Evolutionary conservation across 2,329 filamentous ascomycete species (phyloP).

Genomic region (Microdochium nivale): DNA sequence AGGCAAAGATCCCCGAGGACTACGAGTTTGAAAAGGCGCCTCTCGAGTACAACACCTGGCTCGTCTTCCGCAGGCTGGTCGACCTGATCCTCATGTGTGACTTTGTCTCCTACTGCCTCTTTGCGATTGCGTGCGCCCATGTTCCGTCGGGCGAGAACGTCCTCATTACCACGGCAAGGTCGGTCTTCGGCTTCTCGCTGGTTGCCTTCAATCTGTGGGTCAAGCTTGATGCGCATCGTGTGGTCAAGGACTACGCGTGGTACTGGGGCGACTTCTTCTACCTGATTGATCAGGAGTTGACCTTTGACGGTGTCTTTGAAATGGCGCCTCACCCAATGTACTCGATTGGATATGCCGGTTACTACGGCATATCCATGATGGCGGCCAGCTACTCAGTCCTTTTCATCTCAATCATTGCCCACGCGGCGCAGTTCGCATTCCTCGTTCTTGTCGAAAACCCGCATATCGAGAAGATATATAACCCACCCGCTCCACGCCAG

Average conservation of each 20-base stretch:
- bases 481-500: conserved; percentile 71
- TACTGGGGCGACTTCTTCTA: conserved; percentile 99
- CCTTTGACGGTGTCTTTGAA: conserved; percentile 97
- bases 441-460: conserved; percentile 88
- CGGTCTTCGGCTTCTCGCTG: conserved; percentile 67
- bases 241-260: conserved; percentile 99
- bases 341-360: conserved; percentile 93
- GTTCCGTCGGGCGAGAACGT: conserved; percentile 65
- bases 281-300: conserved; percentile 93
- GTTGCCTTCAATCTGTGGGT: conserved; percentile 97
- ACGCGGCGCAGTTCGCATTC: conserved; percentile 91
- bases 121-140: conserved; percentile 80
- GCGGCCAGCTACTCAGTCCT: conserved; percentile 95
- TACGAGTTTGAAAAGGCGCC: conserved; percentile 91
- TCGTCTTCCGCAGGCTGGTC: conserved; percentile 89
- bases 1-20: conserved; percentile 88
- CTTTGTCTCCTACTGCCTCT: conserved; percentile 93
- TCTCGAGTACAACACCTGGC: conserved; percentile 98
- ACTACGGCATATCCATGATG: conserved; percentile 98
- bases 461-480: conserved; percentile 97
- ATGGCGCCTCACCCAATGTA: conserved; percentile 99
- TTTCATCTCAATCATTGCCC: conserved; percentile 91
- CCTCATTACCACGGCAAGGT: conserved; percentile 63
- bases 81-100: conserved; percentile 98
- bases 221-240: conserved; percentile 92